Base-by-base conservation (phyloP, 148 eudicot species). In the Nyssa sinensis region DNA sequence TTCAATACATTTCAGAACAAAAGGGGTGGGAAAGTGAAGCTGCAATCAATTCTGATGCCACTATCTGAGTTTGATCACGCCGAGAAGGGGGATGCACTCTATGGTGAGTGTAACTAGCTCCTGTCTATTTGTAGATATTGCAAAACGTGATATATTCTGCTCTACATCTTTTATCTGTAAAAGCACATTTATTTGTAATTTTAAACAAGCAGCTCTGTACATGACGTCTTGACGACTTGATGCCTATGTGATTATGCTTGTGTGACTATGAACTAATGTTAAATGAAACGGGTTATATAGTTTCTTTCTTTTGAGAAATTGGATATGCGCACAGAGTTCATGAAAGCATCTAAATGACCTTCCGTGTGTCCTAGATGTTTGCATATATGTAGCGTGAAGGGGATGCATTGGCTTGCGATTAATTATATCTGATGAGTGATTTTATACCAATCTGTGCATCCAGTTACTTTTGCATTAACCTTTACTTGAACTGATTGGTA, bases 31-130 rank as follows among this genome's bases (percentile, higher is more conserved):
- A 94, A 81, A 81, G 98, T 94, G 86, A 94, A 87, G 78, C 69
- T 94, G 77, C 96, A 86, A 70, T 87, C 93, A 28, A 90, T 94
- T 63, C 12, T 90, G 82, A 90, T 89, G 97, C 97, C 97, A 1
- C 76, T 84, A 28, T 88, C 97, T 41, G 98, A 94, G 76, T 94
- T 92, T 67, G 93, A 92, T 77, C 83, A 94, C 79, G 86, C 80
- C 44, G 98, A 94, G 80, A 92, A 92, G 69, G 98, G 97, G 72
- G 98, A 92, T 79, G 98, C 98, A 71, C 66, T 94, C 71, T 88
- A 92, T 81, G 98, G 98, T 92, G 80, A 59, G 81, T 73, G 65
- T 53, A 34, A 51, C 64, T 25, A 12, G 28, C 64, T 61, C 35
- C 23, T 34, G 65, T 23, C 27, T 35, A 5, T 53, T 34, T 35